Base-by-base conservation (phyloP, 176 grass and related monocot genomes). In the Avena sativa region DNA sequence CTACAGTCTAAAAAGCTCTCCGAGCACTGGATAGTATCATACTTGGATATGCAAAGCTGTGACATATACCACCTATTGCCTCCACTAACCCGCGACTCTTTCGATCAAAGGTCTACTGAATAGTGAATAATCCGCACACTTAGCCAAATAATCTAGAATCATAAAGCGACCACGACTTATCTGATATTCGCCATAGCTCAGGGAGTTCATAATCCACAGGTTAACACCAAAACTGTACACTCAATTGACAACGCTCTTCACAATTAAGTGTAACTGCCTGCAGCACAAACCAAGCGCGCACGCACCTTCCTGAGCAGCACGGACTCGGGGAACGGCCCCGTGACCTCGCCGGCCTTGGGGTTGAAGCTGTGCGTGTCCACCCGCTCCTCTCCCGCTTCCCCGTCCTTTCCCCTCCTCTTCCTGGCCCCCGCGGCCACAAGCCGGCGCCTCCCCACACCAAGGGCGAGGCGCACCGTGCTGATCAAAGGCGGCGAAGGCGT, bases 291-390 rank as follows among this genome's bases (percentile, higher is more conserved):
- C 4, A 74, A 79, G 20, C 20, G 60, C 44, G 16, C 34, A 90
- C 93, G 10, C 36, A 93, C 93, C 93, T 94, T 94, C 69, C 90
- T 94, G 49, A 98, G 93, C 8, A 98, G 71, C n/a, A 92, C 87
- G 53, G 93, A 87, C 86, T 98, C 96, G 21, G 93, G 93, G 82
- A 98, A 96, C 23, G 88, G 81, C 10, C 87, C 93, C 0, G 87
- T 81, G n/a, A 90, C 69, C 89, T 92, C 93, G 52, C 80, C 81
- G 12, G 13, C 82, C 83, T 93, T 93, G 46, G 87, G 62, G 8
- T 62, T 80, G 15, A 94, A 91, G 82, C 91, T 95, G 76, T 92
- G 90, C n/a, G 59, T 52, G 64, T 96, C 90, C 74, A 58, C 51
- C 61, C 67, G 80, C 49, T 83, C 76, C 30, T 79, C 64, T 84